Percentiles rank a stretch among this genome's conserved stretches.
phyloP scores from a whole-genome alignment of 1,139 yeast genomes.

The Suzukiozyma palmioleophila region DNA sequence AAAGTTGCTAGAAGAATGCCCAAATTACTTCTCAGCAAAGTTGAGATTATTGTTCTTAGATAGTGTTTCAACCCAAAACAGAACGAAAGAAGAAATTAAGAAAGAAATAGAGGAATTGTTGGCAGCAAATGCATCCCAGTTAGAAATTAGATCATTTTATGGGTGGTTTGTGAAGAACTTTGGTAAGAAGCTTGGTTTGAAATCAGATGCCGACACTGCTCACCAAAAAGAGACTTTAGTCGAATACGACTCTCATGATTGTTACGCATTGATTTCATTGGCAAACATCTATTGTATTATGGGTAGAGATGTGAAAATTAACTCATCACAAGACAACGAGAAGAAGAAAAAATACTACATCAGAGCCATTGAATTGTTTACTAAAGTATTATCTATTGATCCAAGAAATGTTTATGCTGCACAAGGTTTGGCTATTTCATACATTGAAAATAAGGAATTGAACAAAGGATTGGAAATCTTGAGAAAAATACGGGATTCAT shows the following conservation, averaged over 20 bases:
- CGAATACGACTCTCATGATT: slow-evolving; percentile 79
- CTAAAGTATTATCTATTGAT: slow-evolving; percentile 83
- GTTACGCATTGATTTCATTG: slow-evolving; percentile 82
- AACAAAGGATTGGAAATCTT: slow-evolving; percentile 80
- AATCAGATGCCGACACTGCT: slow-evolving; percentile 62
- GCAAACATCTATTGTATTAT: slow-evolving; percentile 82
- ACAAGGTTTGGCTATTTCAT: slow-evolving; percentile 91
- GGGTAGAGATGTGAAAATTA: slow-evolving; percentile 69
- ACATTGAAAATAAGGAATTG: slow-evolving; percentile 80
- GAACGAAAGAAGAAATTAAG: slow-evolving; percentile 42
- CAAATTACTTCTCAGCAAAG: slow-evolving; percentile 73
- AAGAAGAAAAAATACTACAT: slow-evolving; percentile 75
- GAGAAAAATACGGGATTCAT: slow-evolving; percentile 84
- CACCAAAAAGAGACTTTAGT: slow-evolving; percentile 85
- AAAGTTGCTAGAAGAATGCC: slow-evolving; percentile 52
- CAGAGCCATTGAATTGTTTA: slow-evolving; percentile 85
- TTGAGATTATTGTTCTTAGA: slow-evolving; percentile 62
- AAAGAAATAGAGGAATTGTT: slow-evolving; percentile 54
- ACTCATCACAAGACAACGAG: slow-evolving; percentile 52
- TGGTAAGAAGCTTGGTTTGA: slow-evolving; percentile 52
- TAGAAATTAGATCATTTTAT: slow-evolving; percentile 85
- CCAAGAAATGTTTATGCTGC: slow-evolving; percentile 91
- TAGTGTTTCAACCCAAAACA: slow-evolving; percentile 25
- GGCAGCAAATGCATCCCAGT: slow-evolving; percentile 50
- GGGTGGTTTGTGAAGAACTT: slow-evolving; percentile 80